Conservation (phyloP, 2,329 filamentous ascomycete species). For the Cephalotrichum gorgonifer region DNA sequence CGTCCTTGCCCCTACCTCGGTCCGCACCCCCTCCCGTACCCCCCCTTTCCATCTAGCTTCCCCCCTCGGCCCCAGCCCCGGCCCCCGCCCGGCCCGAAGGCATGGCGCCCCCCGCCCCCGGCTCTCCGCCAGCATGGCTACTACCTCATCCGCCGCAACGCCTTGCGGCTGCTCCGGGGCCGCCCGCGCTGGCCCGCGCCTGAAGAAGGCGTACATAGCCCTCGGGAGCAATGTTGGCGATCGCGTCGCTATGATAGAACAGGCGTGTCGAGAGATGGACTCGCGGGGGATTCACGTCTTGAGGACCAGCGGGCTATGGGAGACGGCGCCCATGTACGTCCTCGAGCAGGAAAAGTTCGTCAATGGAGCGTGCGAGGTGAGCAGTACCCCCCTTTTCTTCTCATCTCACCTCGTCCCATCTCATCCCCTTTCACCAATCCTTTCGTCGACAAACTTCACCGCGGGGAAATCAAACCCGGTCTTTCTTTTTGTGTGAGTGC, state of each 20-base stretch:
- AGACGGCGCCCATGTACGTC: constrained; percentile 96
- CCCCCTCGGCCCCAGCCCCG: no score
- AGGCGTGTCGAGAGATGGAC: constrained; percentile 71
- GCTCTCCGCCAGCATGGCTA: background rate
- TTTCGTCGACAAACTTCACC: no score
- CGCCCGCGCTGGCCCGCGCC: background rate
- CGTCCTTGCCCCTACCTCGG: no score
- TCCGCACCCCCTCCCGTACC: no score
- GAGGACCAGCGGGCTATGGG: constrained; percentile 81
- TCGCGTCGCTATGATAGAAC: constrained; percentile 73
- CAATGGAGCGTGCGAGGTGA: constrained; percentile 86
- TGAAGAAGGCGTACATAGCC: constrained; percentile 64
- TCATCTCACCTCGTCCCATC: background rate
- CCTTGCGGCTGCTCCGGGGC: constrained; percentile 25
- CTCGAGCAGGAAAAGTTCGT: constrained; percentile 79
- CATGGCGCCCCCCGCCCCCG: no score
- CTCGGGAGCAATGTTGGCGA: constrained; percentile 90
- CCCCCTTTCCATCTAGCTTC: no score
- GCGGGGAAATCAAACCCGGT: background rate
- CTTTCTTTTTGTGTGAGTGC: background rate
- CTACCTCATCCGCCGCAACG: background rate
- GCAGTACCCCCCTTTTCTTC: constrained; percentile 18
- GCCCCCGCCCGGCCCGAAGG: no score
- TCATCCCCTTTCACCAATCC: no score
- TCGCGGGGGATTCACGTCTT: constrained; percentile 60